These are phyloP conservation scores for Mesotaenium endlicherianum DNA, from an alignment of 139 green algal species.

Conservation along the genomic window DNA sequence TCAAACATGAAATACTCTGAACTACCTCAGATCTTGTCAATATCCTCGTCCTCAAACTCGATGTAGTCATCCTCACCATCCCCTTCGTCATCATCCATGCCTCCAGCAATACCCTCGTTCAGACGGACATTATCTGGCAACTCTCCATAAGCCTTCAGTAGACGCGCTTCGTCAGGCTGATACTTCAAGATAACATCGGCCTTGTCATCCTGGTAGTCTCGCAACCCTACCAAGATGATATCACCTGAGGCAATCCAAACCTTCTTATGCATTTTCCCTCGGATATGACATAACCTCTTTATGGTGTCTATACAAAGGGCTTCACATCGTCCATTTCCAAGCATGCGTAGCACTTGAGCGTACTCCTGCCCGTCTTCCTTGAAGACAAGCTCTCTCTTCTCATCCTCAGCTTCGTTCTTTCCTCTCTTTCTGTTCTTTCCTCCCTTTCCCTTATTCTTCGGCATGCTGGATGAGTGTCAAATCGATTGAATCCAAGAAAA, in stretches of 20 bases:
- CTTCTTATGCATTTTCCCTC: constrained; percentile 99
- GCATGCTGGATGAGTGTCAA: too few species aligned
- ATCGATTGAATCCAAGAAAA: too few species aligned
- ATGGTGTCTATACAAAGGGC: constrained; percentile 96
- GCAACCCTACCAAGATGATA: constrained; percentile 93
- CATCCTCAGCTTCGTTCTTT: constrained; percentile 59
- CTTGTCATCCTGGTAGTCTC: constrained; percentile 99
- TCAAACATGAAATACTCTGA: too few species aligned
- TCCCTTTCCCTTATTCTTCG: constrained; percentile 55
- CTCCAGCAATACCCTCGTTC: constrained; percentile 39
- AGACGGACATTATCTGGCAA: constrained; percentile 77
- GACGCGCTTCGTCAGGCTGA: constrained; percentile 87
- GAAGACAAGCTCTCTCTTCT: constrained; percentile 99
- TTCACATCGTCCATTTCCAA: constrained; percentile 96
- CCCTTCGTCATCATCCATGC: constrained; percentile 31
- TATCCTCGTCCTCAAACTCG: constrained; percentile 44
- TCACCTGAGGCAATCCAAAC: constrained; percentile 89
- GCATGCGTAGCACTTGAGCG: constrained; percentile 94
- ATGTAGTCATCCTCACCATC: constrained; percentile 30
- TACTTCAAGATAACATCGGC: constrained; percentile 99
- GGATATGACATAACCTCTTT: constrained; percentile 97
- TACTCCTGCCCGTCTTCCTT: constrained; percentile 98
- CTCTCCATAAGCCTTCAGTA: constrained; percentile 95
- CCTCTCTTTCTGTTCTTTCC: constrained; percentile 52
- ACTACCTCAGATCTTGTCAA: constrained; percentile 48